A percentile compares a stretch with the other conserved stretches of the same genome.
phyloP scores from a whole-genome alignment of 208 protist species.

The Borovskyia barvae region DNA sequence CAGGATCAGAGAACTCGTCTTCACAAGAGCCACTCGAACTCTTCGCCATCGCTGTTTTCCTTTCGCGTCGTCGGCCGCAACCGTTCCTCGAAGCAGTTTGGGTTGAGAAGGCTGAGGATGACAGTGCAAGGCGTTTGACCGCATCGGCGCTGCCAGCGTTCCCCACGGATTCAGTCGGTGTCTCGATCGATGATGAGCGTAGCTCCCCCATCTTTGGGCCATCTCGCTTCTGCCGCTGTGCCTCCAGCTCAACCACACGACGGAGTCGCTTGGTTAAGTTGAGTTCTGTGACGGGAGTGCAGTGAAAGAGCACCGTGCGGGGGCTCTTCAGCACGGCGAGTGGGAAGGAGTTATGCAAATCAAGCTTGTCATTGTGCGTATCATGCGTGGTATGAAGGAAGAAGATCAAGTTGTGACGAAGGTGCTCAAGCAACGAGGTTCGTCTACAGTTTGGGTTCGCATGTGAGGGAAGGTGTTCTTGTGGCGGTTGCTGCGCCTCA shows the following conservation, averaged over 20 bases:
- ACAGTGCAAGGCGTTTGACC: no score
- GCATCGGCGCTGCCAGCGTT: no score
- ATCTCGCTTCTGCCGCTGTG: neutral
- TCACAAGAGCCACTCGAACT: no score
- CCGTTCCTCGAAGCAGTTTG: neutral
- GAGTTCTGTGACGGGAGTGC: constrained; percentile 66
- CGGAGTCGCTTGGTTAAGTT: constrained; percentile 59
- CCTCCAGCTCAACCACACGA: constrained; percentile 28
- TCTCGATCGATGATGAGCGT: neutral
- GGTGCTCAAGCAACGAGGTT: neutral
- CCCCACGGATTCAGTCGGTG: neutral
- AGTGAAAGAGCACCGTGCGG: constrained; percentile 63
- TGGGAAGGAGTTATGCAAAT: constrained; percentile 44
- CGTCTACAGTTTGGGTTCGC: no score
- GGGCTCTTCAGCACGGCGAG: constrained; percentile 40
- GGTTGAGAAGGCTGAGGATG: neutral
- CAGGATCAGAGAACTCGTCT: no score
- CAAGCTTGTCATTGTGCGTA: constrained; percentile 79
- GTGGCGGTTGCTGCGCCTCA: constrained; percentile 6
- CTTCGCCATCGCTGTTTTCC: no score
- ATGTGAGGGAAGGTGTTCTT: neutral
- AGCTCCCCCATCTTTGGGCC: neutral
- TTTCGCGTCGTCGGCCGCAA: no score
- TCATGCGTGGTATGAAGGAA: constrained; percentile 87
- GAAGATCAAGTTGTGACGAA: constrained; percentile 57